Percentiles rank a stretch among this genome's conserved stretches.
These are phyloP conservation scores for Solanum infundibuliforme DNA, from an alignment of 257 asterid genomes.

Conservation along the genomic window DNA sequence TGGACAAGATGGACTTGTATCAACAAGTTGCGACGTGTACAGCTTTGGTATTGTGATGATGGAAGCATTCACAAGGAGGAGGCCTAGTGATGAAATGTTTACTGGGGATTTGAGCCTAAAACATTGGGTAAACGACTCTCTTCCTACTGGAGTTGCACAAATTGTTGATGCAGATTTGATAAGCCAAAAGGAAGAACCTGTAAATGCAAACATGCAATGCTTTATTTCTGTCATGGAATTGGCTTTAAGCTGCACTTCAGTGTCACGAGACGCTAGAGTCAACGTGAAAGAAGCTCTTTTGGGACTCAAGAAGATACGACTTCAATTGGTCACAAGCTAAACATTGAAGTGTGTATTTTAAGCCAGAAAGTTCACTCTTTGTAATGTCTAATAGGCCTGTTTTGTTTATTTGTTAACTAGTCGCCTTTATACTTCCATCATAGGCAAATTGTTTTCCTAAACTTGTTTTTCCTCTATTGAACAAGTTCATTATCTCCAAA, in stretches of 20 bases:
- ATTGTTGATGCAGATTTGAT: conserved; percentile 7
- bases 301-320: conserved; percentile 12
- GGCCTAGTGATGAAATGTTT: conserved; percentile 16
- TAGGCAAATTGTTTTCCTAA: neutral
- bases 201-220: neutral
- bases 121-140: neutral
- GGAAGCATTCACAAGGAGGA: conserved; percentile 16
- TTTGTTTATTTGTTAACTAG: neutral
- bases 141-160: neutral
- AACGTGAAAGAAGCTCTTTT: conserved; percentile 8
- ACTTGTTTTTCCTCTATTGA: neutral
- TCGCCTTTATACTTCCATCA: neutral
- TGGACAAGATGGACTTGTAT: conserved; percentile 11
- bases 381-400: neutral
- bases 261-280: conserved; percentile 11
- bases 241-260: conserved; percentile 19
- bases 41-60: conserved; percentile 17
- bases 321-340: neutral
- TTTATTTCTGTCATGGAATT: conserved; percentile 8
- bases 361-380: neutral
- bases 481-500: neutral
- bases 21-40: conserved; percentile 14
- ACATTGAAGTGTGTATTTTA: neutral
- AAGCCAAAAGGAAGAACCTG: neutral
- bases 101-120: conserved; percentile 3